Conservation (phyloP, 345 rosid genomes). For the Rhodamnia argentea region DNA sequence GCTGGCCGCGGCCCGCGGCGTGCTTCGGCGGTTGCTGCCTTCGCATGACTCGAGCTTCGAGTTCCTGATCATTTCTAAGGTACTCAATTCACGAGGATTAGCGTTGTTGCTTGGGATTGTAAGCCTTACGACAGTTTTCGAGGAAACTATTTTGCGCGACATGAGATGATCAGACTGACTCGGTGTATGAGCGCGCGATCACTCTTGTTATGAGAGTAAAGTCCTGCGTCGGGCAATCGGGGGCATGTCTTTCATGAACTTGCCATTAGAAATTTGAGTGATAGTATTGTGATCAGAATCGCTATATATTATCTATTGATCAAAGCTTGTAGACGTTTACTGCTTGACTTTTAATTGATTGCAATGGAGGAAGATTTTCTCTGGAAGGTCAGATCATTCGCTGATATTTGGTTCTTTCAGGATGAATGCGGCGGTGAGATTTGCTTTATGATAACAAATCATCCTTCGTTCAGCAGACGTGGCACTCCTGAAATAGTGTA, state of each 20-base stretch:
- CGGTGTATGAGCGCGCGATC: background rate
- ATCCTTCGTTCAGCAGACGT: slow-evolving; percentile 10
- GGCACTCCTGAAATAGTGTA: slow-evolving; percentile 39
- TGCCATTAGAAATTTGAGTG: background rate
- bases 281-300: background rate
- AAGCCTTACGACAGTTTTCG: background rate
- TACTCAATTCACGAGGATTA: background rate
- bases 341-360: background rate
- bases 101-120: background rate
- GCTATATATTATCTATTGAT: background rate
- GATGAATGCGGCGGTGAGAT: slow-evolving; percentile 37
- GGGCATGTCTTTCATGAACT: background rate
- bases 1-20: slow-evolving; percentile 42
- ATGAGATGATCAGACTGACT: background rate
- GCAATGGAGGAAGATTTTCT: background rate
- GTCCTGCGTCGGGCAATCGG: background rate
- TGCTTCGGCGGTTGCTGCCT: slow-evolving; percentile 49
- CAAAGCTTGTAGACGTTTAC: background rate
- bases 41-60: slow-evolving; percentile 42
- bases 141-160: background rate
- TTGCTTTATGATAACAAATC: slow-evolving; percentile 38
- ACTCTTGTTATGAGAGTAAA: background rate
- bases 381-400: background rate
- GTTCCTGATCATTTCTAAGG: slow-evolving; percentile 45
- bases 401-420: slow-evolving; percentile 9